Conservation (phyloP, 441 rosid species). For the Isatis lusitanica region DNA sequence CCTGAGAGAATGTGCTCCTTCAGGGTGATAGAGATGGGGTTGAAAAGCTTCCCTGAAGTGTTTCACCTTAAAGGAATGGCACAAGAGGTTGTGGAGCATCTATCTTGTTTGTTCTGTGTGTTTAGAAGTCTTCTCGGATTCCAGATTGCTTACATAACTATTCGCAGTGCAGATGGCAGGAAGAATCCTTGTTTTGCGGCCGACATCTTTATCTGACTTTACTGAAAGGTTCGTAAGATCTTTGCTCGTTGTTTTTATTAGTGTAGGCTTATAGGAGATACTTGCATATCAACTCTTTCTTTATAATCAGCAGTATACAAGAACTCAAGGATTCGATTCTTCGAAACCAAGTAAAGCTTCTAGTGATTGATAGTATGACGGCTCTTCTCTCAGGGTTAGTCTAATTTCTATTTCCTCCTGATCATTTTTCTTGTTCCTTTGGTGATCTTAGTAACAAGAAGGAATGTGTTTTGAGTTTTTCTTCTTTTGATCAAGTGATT, state of each 20-base stretch:
- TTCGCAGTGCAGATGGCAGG: slow-evolving; percentile 75
- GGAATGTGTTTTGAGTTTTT: not conserved
- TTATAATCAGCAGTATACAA: slow-evolving; percentile 53
- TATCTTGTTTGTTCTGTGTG: not conserved
- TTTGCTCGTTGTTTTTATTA: slow-evolving; percentile 6
- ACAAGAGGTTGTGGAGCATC: slow-evolving; percentile 54
- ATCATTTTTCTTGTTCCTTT: not conserved
- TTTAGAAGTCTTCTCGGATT: slow-evolving; percentile 1
- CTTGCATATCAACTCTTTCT: not conserved
- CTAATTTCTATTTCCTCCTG: not conserved
- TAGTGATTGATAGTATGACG: slow-evolving; percentile 88
- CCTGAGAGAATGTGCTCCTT: slow-evolving; percentile 38
- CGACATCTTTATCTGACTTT: slow-evolving; percentile 71
- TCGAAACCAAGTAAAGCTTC: slow-evolving; percentile 73
- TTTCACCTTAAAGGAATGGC: slow-evolving; percentile 74
- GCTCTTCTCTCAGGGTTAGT: slow-evolving; percentile 84
- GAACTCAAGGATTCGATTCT: slow-evolving; percentile 76
- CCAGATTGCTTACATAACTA: not conserved
- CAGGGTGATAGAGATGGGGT: slow-evolving; percentile 89
- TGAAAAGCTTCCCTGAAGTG: slow-evolving; percentile 73
- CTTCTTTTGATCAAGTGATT: slow-evolving; percentile 6
- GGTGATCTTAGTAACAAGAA: not conserved
- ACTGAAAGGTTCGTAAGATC: slow-evolving; percentile 63
- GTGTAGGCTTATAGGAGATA: not conserved
- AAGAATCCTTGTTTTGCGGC: slow-evolving; percentile 74